Evolutionary conservation across 179 eudicot species (phyloP).

Genomic region (Beta corolliflora): DNA sequence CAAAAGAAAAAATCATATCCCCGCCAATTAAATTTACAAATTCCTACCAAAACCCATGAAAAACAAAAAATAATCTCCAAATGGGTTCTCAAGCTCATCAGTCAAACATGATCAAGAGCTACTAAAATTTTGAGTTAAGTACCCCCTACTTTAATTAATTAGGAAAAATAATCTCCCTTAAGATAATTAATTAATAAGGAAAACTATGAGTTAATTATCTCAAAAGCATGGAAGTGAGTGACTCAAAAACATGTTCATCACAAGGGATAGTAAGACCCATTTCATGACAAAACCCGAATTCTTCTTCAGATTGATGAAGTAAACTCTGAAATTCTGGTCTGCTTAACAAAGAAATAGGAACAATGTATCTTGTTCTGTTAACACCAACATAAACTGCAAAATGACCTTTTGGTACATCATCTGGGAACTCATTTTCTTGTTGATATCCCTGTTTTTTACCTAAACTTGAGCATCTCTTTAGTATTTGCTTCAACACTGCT

Average conservation of each 20-base stretch:
- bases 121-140: background rate
- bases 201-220: background rate
- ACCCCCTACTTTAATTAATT: background rate
- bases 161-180: background rate
- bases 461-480: slow-evolving; percentile 71
- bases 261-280: slow-evolving; percentile 85
- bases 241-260: slow-evolving; percentile 57
- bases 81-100: background rate
- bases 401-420: slow-evolving; percentile 84
- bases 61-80: slow-evolving; percentile 19
- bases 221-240: slow-evolving; percentile 47
- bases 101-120: no score
- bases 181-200: background rate
- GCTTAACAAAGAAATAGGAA: slow-evolving; percentile 59
- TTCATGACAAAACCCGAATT: slow-evolving; percentile 82
- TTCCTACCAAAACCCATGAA: slow-evolving; percentile 8
- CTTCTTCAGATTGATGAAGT: slow-evolving; percentile 73
- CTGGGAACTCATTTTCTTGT: slow-evolving; percentile 43
- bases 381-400: slow-evolving; percentile 80
- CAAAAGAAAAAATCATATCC: background rate
- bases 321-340: slow-evolving; percentile 64
- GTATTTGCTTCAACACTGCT: slow-evolving; percentile 61
- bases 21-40: slow-evolving; percentile 13
- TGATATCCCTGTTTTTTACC: slow-evolving; percentile 44
- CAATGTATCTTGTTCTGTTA: slow-evolving; percentile 66